Conservation (phyloP, 148 eudicot species). For the Chenopodium suecicum region DNA sequence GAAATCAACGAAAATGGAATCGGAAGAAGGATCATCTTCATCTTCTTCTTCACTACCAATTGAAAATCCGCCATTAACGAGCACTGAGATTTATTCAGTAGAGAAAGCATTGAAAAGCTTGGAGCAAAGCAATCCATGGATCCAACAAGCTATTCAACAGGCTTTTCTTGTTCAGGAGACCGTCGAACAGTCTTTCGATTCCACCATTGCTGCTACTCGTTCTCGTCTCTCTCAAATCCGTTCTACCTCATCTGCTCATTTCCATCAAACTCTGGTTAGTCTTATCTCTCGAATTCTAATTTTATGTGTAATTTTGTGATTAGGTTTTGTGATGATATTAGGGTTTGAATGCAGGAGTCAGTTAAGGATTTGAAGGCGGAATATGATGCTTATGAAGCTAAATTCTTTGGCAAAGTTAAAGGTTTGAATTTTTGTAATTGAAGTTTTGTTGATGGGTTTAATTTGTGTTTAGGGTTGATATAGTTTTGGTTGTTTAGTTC, state of each 20-base stretch:
- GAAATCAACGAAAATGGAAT: slow-evolving; percentile 24
- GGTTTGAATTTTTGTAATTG: slow-evolving; percentile 34
- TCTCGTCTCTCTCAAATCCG: slow-evolving; percentile 63
- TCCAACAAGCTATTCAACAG: slow-evolving; percentile 54
- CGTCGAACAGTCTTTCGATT: slow-evolving; percentile 36
- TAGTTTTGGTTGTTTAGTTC: background rate
- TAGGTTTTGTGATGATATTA: slow-evolving; percentile 14
- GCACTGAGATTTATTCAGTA: slow-evolving; percentile 12
- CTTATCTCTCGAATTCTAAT: background rate
- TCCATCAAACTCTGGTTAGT: slow-evolving; percentile 54
- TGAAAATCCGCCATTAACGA: slow-evolving; percentile 20
- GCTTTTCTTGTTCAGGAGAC: slow-evolving; percentile 48
- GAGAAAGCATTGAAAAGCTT: slow-evolving; percentile 33
- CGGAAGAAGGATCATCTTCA: slow-evolving; percentile 34
- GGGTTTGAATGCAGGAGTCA: slow-evolving; percentile 51
- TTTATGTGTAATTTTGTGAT: background rate
- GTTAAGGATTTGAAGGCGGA: slow-evolving; percentile 62
- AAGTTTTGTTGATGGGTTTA: background rate
- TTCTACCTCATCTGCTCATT: slow-evolving; percentile 67
- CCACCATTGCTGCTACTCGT: slow-evolving; percentile 39
- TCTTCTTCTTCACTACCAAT: slow-evolving; percentile 9
- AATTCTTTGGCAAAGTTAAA: slow-evolving; percentile 58
- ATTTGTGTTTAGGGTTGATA: background rate
- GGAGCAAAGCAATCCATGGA: slow-evolving; percentile 46
- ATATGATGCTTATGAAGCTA: slow-evolving; percentile 52